Conservation (phyloP, 169 alveolate species). For the Plasmodium sp. region DNA sequence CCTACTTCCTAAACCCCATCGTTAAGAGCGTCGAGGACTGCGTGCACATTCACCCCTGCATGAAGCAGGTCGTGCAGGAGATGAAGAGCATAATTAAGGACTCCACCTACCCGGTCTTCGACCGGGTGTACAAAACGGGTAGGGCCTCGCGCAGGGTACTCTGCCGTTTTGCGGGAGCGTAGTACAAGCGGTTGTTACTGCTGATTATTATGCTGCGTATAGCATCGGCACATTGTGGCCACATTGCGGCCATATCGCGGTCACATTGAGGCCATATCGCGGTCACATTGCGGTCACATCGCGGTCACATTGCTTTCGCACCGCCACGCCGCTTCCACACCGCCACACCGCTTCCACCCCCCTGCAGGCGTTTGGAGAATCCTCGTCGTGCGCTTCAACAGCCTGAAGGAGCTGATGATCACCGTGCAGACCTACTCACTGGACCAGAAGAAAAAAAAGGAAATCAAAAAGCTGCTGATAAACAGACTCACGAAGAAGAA, state of each 20-base stretch:
- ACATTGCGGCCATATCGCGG: not conserved
- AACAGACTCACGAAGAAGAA: conserved; percentile 54
- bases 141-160: not conserved
- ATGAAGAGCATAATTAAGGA: conserved; percentile 60
- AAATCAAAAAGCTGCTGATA: conserved; percentile 58
- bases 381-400: conserved; percentile 52
- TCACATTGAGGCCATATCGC: no score
- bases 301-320: no score
- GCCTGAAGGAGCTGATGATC: conserved; percentile 60
- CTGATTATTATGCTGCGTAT: not conserved
- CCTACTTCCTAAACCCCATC: conserved; percentile 53
- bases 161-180: not conserved
- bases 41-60: conserved; percentile 67
- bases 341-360: not conserved
- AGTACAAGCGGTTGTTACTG: not conserved
- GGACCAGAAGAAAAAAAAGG: conserved; percentile 66
- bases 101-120: conserved; percentile 69
- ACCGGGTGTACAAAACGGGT: conserved; percentile 73
- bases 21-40: conserved; percentile 62
- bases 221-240: not conserved
- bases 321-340: not conserved
- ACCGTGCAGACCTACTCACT: conserved; percentile 66
- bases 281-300: not conserved
- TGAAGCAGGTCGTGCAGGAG: conserved; percentile 67
- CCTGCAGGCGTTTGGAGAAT: conserved; percentile 56